phyloP scores from a whole-genome alignment of 2,329 filamentous ascomycete species.

The Stagonosporopsis rhizophila region DNA sequence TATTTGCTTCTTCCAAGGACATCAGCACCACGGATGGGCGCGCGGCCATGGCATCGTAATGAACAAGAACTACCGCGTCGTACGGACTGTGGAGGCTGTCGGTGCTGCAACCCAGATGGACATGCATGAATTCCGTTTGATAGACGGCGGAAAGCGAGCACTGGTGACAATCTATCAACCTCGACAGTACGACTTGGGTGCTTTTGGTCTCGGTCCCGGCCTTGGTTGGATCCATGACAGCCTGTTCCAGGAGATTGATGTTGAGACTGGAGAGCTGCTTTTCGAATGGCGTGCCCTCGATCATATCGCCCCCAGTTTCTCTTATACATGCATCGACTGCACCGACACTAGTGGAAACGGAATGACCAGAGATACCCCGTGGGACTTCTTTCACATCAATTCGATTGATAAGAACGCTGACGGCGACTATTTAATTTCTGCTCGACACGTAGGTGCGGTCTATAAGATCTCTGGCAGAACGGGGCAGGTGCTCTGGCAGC shows the following conservation, averaged over 20 bases:
- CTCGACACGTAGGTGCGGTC: constrained; percentile 34
- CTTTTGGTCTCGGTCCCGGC: constrained; percentile 42
- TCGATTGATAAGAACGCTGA: constrained; percentile 50
- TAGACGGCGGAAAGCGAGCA: constrained; percentile 12
- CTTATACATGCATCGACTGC: constrained; percentile 16
- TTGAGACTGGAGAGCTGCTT: constrained; percentile 46
- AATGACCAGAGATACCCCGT: constrained; percentile 19
- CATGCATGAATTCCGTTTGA: constrained; percentile 14
- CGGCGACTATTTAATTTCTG: constrained; percentile 40
- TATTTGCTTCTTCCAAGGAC: constrained; percentile 16
- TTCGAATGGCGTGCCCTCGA: constrained; percentile 50
- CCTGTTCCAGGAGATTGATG: constrained; percentile 53
- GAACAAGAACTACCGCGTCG: constrained; percentile 10
- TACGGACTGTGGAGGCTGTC: constrained; percentile 11
- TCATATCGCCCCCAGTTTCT: constrained; percentile 22
- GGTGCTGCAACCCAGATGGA: constrained; percentile 15
- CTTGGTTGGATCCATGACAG: constrained; percentile 52
- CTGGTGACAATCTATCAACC: constrained; percentile 47
- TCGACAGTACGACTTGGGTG: constrained; percentile 48
- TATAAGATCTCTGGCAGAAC: constrained; percentile 34
- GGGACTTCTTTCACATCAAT: constrained; percentile 53
- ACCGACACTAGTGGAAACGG: constrained; percentile 13
- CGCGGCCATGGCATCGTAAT: constrained; percentile 13
- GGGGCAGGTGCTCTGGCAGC: constrained; percentile 41
- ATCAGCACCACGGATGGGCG: constrained; percentile 16